A percentile compares a stretch with the other conserved stretches of the same genome.
Conservation (phyloP, 2,329 filamentous ascomycete species). For the Monosporascus sp. region DNA sequence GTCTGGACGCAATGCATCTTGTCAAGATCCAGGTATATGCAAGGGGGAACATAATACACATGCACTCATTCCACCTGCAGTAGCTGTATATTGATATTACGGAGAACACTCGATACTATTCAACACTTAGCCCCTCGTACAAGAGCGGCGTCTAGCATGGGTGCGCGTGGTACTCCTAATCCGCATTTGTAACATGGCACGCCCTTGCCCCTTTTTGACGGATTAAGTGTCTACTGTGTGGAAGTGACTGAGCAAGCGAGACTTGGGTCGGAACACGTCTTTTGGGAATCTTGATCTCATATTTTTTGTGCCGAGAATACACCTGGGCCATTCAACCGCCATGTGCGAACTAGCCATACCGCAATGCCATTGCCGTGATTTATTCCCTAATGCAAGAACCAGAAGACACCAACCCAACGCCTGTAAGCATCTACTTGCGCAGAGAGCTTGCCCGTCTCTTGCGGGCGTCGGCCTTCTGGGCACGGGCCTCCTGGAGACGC, state of each 20-base stretch:
- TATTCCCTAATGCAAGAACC: slow-evolving; percentile 31
- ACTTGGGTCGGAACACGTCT: background rate
- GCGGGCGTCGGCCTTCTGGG: slow-evolving; percentile 85
- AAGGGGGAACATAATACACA: too few species aligned
- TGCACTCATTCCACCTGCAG: too few species aligned
- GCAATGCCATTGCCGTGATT: slow-evolving; percentile 21
- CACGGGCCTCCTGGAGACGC: slow-evolving; percentile 95
- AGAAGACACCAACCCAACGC: slow-evolving; percentile 31
- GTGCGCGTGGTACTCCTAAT: too few species aligned
- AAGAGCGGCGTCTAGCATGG: too few species aligned
- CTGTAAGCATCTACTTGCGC: slow-evolving; percentile 65
- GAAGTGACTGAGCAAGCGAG: background rate
- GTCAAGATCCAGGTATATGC: too few species aligned
- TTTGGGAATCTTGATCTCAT: slow-evolving; percentile 1
- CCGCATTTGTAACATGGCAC: too few species aligned
- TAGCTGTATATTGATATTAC: too few species aligned
- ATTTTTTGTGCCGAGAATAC: background rate
- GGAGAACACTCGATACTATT: too few species aligned
- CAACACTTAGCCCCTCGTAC: too few species aligned
- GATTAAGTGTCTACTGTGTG: too few species aligned
- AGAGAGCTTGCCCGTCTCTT: slow-evolving; percentile 97
- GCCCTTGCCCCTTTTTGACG: too few species aligned
- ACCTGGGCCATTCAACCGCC: slow-evolving; percentile 23
- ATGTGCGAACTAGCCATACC: slow-evolving; percentile 17
- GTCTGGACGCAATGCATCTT: too few species aligned